Conservation (phyloP, 2,329 filamentous ascomycete species). For the Emmonsiellopsis sp. region DNA sequence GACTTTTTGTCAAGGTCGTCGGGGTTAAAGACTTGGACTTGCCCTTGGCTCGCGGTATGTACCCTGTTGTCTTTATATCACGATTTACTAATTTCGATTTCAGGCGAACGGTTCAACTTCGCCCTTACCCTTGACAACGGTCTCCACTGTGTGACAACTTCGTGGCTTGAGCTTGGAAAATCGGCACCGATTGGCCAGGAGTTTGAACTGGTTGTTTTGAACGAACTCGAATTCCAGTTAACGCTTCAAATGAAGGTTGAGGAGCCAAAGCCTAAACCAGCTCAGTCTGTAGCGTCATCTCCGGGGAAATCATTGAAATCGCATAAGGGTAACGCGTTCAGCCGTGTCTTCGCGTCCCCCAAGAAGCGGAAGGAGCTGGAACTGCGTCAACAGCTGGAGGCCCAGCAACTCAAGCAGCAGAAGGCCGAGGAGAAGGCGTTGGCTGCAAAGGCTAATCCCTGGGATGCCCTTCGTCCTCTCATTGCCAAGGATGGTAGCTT, state of each 20-base stretch:
- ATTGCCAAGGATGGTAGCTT: constrained; percentile 91
- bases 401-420: constrained; percentile 60
- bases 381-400: constrained; percentile 70
- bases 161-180: constrained; percentile 84
- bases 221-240: constrained; percentile 97
- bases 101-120: constrained; percentile 87
- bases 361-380: constrained; percentile 97
- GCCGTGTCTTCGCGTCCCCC: constrained; percentile 83
- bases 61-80: background rate
- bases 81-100: constrained; percentile 16
- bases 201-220: constrained; percentile 92
- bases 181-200: constrained; percentile 95
- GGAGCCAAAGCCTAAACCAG: constrained; percentile 55
- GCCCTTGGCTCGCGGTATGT: constrained; percentile 78
- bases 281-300: constrained; percentile 34
- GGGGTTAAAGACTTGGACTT: constrained; percentile 93
- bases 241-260: constrained; percentile 93
- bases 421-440: constrained; percentile 48
- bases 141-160: constrained; percentile 92
- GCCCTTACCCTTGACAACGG: constrained; percentile 97
- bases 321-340: constrained; percentile 78
- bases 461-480: constrained; percentile 77
- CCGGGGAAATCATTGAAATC: constrained; percentile 56
- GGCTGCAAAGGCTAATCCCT: constrained; percentile 53
- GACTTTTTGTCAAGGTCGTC: constrained; percentile 97